Conservation (phyloP, 148 eudicot genomes). For the Vaccinium macrocarpon region DNA sequence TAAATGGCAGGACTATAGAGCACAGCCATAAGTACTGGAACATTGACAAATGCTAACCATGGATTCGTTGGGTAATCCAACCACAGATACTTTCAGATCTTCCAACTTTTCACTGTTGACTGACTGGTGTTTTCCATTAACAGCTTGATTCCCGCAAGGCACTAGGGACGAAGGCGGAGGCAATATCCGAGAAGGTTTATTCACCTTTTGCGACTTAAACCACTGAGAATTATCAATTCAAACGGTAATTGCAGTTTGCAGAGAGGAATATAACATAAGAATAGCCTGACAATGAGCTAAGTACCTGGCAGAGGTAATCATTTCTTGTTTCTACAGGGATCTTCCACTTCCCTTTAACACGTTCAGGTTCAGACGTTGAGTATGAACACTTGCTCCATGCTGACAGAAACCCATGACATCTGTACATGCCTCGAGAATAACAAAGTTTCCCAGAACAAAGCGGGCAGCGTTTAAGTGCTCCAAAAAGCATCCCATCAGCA, state of each 20-base stretch:
- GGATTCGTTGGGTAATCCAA: constrained; percentile 53
- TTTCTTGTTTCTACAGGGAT: constrained; percentile 76
- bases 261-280: neutral
- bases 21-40: constrained; percentile 7
- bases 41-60: constrained; percentile 41
- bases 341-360: constrained; percentile 87
- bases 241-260: constrained; percentile 17
- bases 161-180: constrained; percentile 49
- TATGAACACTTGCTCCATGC: constrained; percentile 95
- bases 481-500: constrained; percentile 97
- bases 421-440: constrained; percentile 72
- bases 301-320: constrained; percentile 78
- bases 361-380: constrained; percentile 66
- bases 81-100: constrained; percentile 66
- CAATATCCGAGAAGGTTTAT: constrained; percentile 64
- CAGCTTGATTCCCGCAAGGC: constrained; percentile 45
- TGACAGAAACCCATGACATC: constrained; percentile 73
- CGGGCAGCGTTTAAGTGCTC: constrained; percentile 65
- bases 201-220: constrained; percentile 69
- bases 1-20: neutral
- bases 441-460: constrained; percentile 70
- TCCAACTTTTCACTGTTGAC: constrained; percentile 59
- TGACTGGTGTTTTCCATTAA: constrained; percentile 39
- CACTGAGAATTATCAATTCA: constrained; percentile 49
- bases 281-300: neutral